Evolutionary conservation across 78 protist genomes (phyloP).

Genomic region (Bodo saltans): DNA sequence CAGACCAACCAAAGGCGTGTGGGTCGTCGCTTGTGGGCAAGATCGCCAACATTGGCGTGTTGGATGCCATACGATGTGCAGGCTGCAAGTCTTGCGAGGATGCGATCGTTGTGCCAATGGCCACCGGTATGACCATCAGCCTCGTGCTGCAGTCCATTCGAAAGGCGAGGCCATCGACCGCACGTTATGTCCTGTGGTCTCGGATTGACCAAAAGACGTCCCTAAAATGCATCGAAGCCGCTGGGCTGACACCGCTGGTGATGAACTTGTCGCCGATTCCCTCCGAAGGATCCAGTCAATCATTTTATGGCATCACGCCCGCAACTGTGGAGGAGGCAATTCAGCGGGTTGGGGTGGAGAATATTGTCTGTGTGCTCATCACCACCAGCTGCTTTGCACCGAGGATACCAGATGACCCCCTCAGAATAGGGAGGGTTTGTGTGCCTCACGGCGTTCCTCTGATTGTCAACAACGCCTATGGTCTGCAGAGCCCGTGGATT

Average conservation of each 20-base stretch:
- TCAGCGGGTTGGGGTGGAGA: slow-evolving; percentile 46
- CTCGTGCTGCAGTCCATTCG: slow-evolving; percentile 51
- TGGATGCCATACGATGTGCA: slow-evolving; percentile 58
- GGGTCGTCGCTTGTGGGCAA: slow-evolving; percentile 91
- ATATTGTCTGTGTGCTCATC: slow-evolving; percentile 76
- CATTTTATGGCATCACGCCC: slow-evolving; percentile 56
- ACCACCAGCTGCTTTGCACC: slow-evolving; percentile 98
- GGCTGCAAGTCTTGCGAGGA: slow-evolving; percentile 13
- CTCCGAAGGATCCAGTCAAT: slow-evolving; percentile 20
- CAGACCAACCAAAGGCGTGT: slow-evolving; percentile 98
- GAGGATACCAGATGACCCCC: slow-evolving; percentile 81
- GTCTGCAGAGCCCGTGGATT: slow-evolving; percentile 68
- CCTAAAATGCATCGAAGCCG: slow-evolving; percentile 86
- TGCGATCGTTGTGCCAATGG: slow-evolving; percentile 82
- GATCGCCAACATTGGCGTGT: slow-evolving; percentile 58
- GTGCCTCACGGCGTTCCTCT: slow-evolving; percentile 62
- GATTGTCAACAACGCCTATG: slow-evolving; percentile 97
- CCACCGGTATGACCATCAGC: slow-evolving; percentile 94
- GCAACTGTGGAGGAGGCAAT: slow-evolving; percentile 35
- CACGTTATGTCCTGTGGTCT: slow-evolving; percentile 80
- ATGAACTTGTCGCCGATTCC: no score
- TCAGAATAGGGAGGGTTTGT: slow-evolving; percentile 78
- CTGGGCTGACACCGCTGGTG: slow-evolving; percentile 73
- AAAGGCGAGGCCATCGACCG: background rate
- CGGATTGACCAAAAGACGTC: slow-evolving; percentile 98